Evolutionary conservation across 176 grass and related monocot species (phyloP).

Genomic region (Alloteropsis semialata): DNA sequence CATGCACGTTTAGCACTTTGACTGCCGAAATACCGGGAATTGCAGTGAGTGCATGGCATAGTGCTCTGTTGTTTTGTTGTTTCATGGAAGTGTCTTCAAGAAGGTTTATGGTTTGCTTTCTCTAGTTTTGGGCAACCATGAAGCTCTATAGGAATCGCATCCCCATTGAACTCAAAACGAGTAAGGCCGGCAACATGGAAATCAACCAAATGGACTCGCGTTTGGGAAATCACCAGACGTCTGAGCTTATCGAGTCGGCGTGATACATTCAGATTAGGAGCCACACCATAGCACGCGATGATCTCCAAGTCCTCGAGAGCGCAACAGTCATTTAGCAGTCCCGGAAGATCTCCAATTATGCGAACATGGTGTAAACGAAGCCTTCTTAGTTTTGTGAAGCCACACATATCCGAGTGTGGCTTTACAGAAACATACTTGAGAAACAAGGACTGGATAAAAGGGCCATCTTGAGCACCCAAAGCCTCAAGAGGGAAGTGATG

Average conservation of each 20-base stretch:
- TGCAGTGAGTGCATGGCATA: neutral
- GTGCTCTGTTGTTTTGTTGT: neutral
- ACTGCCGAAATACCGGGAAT: slow-evolving; percentile 1
- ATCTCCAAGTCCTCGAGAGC: neutral
- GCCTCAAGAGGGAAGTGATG: neutral
- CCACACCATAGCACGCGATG: neutral
- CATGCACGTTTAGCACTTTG: neutral
- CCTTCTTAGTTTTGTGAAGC: neutral
- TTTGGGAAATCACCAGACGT: neutral
- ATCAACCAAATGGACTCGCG: neutral
- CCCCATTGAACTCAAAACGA: neutral
- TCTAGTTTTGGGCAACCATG: neutral
- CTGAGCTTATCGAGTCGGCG: neutral
- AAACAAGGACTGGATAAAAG: neutral
- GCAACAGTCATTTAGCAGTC: neutral
- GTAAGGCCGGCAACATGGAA: neutral
- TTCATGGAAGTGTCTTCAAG: neutral
- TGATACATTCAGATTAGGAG: neutral
- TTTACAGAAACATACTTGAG: neutral
- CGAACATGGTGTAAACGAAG: neutral
- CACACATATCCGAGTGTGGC: neutral
- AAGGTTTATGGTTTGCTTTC: neutral
- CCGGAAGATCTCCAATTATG: neutral
- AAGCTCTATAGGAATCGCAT: neutral
- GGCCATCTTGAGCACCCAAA: neutral